A percentile compares a stretch with the other conserved stretches of the same genome.
Evolutionary conservation across 345 rosid genomes (phyloP).

Genomic region (Theobroma cacao): DNA sequence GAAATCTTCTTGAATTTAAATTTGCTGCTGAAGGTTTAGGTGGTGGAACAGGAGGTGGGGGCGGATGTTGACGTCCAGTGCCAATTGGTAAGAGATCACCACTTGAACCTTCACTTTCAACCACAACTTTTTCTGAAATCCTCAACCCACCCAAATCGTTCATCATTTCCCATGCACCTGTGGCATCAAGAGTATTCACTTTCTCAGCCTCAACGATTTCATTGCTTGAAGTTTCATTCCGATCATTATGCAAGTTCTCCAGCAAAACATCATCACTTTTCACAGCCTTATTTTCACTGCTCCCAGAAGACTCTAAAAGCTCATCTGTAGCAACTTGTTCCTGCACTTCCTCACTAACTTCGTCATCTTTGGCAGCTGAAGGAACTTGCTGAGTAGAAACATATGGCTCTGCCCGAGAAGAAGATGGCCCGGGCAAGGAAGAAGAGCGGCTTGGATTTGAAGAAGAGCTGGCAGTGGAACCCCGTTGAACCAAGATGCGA

Average conservation of each 20-base stretch:
- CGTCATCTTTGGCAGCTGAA: slow-evolving; percentile 60
- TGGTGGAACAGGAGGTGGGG: slow-evolving; percentile 91
- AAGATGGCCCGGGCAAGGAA: slow-evolving; percentile 51
- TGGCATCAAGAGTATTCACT: slow-evolving; percentile 32
- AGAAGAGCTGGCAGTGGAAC: slow-evolving; percentile 68
- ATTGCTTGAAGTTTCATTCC: slow-evolving; percentile 33
- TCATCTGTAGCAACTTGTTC: slow-evolving; percentile 56
- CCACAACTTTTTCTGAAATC: slow-evolving; percentile 36
- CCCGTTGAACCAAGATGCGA: slow-evolving; percentile 90
- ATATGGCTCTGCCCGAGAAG: slow-evolving; percentile 58
- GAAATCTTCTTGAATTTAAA: slow-evolving; percentile 48
- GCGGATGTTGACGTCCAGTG: slow-evolving; percentile 54
- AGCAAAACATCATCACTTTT: slow-evolving; percentile 45
- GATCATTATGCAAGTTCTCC: slow-evolving; percentile 29
- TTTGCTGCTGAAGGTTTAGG: slow-evolving; percentile 52
- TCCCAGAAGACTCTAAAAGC: slow-evolving; percentile 37
- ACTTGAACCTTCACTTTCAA: slow-evolving; percentile 56
- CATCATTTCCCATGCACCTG: slow-evolving; percentile 28
- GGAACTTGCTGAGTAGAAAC: slow-evolving; percentile 34
- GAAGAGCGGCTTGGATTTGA: slow-evolving; percentile 71
- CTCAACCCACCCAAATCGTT: slow-evolving; percentile 40
- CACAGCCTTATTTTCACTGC: slow-evolving; percentile 37
- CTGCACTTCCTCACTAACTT: slow-evolving; percentile 46
- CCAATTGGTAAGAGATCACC: slow-evolving; percentile 32
- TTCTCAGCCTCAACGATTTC: slow-evolving; percentile 38